Evolutionary conservation across 208 protist genomes (phyloP).

Genomic region (Acanthamoeba triangularis): DNA sequence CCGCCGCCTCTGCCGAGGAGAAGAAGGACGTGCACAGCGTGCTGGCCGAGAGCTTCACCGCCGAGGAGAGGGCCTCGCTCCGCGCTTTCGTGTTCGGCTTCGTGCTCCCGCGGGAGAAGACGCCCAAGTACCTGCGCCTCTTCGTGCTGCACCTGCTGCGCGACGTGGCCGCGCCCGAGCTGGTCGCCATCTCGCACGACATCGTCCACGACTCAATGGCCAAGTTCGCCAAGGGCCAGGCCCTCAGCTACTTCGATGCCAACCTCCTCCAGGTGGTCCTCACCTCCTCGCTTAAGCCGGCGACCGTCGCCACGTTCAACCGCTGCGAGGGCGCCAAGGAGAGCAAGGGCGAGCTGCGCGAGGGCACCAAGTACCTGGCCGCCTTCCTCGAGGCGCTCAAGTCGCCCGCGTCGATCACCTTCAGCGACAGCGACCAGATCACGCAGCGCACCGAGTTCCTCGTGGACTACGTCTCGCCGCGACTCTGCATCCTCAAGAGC

Average conservation of each 20-base stretch:
- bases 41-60: background rate
- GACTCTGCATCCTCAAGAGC: slow-evolving; percentile 15
- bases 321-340: background rate
- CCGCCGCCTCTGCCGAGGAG: background rate
- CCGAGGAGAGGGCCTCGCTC: background rate
- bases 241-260: slow-evolving; percentile 57
- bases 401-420: background rate
- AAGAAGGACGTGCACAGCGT: background rate
- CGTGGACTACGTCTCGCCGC: slow-evolving; percentile 44
- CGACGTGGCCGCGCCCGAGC: background rate
- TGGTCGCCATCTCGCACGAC: background rate
- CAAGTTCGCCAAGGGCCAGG: background rate
- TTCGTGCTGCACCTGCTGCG: slow-evolving; percentile 9
- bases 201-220: background rate
- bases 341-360: background rate
- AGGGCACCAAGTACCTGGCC: background rate
- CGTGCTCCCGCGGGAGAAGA: background rate
- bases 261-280: slow-evolving; percentile 11
- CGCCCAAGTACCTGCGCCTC: slow-evolving; percentile 35
- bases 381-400: slow-evolving; percentile 3
- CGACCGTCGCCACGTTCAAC: background rate
- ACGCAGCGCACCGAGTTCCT: background rate
- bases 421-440: background rate
- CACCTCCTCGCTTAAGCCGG: background rate
- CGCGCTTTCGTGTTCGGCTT: background rate